Evolutionary conservation across 306 rosid genomes (phyloP), one percentile per base, ranked within the genome.

Genomic region (Hippophae tibetana): DNA sequence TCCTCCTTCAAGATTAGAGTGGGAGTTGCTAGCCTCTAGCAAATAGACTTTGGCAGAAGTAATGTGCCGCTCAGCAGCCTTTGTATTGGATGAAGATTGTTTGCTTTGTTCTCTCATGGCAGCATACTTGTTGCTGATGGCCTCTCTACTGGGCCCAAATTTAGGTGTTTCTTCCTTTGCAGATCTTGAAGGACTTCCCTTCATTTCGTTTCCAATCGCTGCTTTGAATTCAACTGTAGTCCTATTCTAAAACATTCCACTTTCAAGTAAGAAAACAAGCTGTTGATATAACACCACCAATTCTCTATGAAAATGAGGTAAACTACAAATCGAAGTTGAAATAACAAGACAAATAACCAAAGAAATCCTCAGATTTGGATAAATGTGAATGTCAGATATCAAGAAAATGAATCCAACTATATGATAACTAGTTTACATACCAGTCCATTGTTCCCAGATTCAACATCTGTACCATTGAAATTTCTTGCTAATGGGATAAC

Each of bases 401-500:
- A 46, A 13, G 14, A 13, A 10, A 13, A 0, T 40, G 5, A n/a
- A 62, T 62, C 13, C 42, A 42, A 42, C n/a, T 52, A 47, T 25
- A 10, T 13, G 49, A 43, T 43, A 47, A 55, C 9, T 12, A 49
- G 10, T n/a, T 44, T 60, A 62, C 79, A 65, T 83, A 89, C 97
- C 71, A 54, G 65, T 71, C 46, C 64, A 47, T 71, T 79, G 74
- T 64, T 77, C 65, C 69, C 68, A 18, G 82, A 57, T 76, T 83
- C 94, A 8, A 83, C 68, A 65, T 83, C 90, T 45, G 61, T 40
- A 54, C 66, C 46, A 58, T 79, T 81, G 64, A 89, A 89, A 85
- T 79, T 85, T 79, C 90, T 79, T 8, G 84, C 89, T 26, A 85
- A 78, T 13, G 97, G 95, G 64, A 89, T 80, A 70, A 89, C 86